Evolutionary conservation across 108 stramenopile species (phyloP).

Genomic region (Nitzschia sp.): DNA sequence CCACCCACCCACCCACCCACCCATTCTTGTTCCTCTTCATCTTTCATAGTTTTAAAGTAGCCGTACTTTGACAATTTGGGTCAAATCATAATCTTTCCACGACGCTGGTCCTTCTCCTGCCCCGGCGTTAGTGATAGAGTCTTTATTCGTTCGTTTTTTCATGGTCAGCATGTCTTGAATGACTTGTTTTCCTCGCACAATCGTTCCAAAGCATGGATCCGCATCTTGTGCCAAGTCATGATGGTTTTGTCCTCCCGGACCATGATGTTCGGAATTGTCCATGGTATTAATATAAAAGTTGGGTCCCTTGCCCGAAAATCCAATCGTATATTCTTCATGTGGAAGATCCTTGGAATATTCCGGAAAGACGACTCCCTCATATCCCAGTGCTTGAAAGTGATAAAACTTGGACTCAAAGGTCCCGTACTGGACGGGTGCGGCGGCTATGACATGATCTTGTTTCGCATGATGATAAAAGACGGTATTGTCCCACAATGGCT

Average conservation of each 20-base stretch:
- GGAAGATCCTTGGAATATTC: conserved; percentile 66
- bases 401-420: conserved; percentile 37
- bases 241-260: conserved; percentile 72
- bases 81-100: conserved; percentile 36
- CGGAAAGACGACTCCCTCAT: conserved; percentile 51
- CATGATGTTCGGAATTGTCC: conserved; percentile 74
- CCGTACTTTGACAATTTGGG: conserved; percentile 19
- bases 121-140: neutral
- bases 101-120: neutral
- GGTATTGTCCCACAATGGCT: conserved; percentile 58
- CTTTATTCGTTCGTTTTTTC: neutral
- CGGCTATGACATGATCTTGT: conserved; percentile 61
- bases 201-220: conserved; percentile 88
- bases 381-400: conserved; percentile 40
- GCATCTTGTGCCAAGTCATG: conserved; percentile 74
- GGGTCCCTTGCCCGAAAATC: conserved; percentile 75
- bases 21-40: no score
- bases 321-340: conserved; percentile 75
- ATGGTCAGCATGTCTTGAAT: conserved; percentile 39
- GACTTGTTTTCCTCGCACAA: conserved; percentile 46
- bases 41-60: neutral
- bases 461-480: conserved; percentile 61
- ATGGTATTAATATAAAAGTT: conserved; percentile 86
- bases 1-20: no score
- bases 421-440: conserved; percentile 35